Conservation (phyloP, 176 grass and related monocot genomes). For the Thalia dealbata region DNA sequence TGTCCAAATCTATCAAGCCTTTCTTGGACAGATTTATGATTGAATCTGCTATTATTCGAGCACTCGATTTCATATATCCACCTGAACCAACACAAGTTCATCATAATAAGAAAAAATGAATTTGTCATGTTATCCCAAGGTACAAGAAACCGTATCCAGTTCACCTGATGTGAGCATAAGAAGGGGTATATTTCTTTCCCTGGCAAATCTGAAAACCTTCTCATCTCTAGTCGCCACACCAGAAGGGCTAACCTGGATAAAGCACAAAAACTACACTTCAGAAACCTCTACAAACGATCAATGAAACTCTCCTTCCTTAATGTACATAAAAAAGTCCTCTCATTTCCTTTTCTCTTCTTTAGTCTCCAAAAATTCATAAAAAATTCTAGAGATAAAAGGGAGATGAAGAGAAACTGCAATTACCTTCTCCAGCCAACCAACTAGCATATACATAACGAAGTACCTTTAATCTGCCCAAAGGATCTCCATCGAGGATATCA, state of each 20-base stretch:
- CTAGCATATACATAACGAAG: background rate
- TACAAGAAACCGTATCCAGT: background rate
- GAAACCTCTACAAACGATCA: background rate
- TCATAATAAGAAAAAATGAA: background rate
- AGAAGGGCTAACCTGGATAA: slow-evolving; percentile 52
- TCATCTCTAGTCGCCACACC: slow-evolving; percentile 79
- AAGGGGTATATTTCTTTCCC: slow-evolving; percentile 76
- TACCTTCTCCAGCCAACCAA: background rate
- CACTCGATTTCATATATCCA: slow-evolving; percentile 94
- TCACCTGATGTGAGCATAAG: slow-evolving; percentile 91
- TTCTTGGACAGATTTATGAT: slow-evolving; percentile 79
- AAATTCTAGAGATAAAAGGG: background rate
- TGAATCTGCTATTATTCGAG: slow-evolving; percentile 69
- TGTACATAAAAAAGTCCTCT: background rate
- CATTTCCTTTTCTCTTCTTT: background rate
- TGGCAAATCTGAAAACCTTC: slow-evolving; percentile 81
- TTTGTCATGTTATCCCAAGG: background rate
- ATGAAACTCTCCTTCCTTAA: background rate
- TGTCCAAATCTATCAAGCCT: slow-evolving; percentile 48
- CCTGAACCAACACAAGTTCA: slow-evolving; percentile 28
- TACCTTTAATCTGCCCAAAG: slow-evolving; percentile 79
- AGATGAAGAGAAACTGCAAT: background rate
- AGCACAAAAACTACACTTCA: background rate
- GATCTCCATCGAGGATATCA: slow-evolving; percentile 89
- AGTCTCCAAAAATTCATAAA: background rate